Evolutionary conservation across 2,329 filamentous ascomycete species (phyloP).

Genomic region (Tolypocladium sp.): DNA sequence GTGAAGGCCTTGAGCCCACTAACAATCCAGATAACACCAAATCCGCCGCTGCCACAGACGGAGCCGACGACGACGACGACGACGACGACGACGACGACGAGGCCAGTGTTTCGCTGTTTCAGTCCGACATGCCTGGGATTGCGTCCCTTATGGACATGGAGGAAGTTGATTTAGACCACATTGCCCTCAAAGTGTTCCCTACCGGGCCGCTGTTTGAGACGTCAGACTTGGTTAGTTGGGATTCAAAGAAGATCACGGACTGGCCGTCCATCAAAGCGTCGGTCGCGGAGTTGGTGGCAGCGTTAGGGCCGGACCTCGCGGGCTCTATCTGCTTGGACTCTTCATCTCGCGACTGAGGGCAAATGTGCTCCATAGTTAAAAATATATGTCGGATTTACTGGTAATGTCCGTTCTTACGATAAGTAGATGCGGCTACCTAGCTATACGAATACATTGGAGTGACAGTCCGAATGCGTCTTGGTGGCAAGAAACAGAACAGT

Average conservation of each 20-base stretch:
- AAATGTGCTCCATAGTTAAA: not conserved
- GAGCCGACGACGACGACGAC: conserved; percentile 4
- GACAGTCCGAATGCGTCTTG: not conserved
- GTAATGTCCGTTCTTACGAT: not conserved
- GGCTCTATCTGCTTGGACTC: conserved; percentile 46
- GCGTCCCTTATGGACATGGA: conserved; percentile 44
- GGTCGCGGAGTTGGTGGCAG: conserved; percentile 59
- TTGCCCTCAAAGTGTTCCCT: conserved; percentile 42
- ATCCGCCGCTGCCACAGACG: not conserved
- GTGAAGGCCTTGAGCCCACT: not conserved
- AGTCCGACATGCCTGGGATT: conserved; percentile 59
- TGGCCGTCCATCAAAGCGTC: conserved; percentile 46
- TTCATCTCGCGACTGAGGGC: not conserved
- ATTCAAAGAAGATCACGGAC: conserved; percentile 38
- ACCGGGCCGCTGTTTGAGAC: conserved; percentile 28
- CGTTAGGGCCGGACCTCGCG: conserved; percentile 52
- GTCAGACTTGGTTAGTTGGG: conserved; percentile 51
- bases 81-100: conserved; percentile 11
- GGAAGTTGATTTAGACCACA: conserved; percentile 46
- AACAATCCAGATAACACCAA: not conserved
- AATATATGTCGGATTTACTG: not conserved
- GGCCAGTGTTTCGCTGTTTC: conserved; percentile 37
- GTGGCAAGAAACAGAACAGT: not conserved
- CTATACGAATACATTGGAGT: too few relatives aligned
- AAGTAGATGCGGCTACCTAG: not conserved